Conservation (phyloP, 768 basidiomycete genomes). For the Tylopilus felleus region DNA sequence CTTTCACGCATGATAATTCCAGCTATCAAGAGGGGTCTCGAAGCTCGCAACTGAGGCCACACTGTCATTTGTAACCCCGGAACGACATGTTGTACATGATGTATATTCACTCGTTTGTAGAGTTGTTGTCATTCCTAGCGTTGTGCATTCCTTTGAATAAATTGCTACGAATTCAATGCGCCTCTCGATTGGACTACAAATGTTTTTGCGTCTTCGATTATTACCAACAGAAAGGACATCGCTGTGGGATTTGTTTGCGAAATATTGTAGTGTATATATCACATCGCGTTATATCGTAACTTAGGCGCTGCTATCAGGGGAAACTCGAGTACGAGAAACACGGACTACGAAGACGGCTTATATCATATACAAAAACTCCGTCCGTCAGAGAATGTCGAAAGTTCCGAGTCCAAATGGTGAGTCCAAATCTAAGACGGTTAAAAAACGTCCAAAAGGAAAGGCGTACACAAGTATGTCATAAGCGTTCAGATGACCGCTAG, state of each 20-base stretch:
- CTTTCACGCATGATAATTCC: not conserved
- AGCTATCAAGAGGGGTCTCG: constrained; percentile 64
- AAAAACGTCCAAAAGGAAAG: constrained; percentile 23
- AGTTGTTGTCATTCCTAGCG: not conserved
- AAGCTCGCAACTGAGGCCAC: constrained; percentile 27
- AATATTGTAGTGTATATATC: constrained; percentile 30
- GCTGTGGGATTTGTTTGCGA: constrained; percentile 9
- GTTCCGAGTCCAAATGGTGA: constrained; percentile 25
- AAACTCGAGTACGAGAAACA: constrained; percentile 4
- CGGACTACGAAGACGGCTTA: constrained; percentile 14
- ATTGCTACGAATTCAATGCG: not conserved
- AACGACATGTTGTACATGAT: constrained; percentile 12
- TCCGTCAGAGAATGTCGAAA: constrained; percentile 12
- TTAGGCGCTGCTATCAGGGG: constrained; percentile 7
- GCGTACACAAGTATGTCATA: constrained; percentile 19
- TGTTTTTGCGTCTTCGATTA: constrained; percentile 7
- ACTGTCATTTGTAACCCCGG: not conserved
- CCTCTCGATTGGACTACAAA: not conserved
- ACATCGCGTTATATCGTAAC: constrained; percentile 29
- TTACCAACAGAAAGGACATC: constrained; percentile 1
- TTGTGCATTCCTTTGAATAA: not conserved
- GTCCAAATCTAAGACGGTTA: constrained; percentile 27
- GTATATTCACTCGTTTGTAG: constrained; percentile 23
- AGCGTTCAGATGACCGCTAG: constrained; percentile 11
- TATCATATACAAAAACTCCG: constrained; percentile 23